These are phyloP conservation scores for Cryptococcus depauperatus DNA, from an alignment of 1,284 basidiomycete species.

Conservation along the genomic window DNA sequence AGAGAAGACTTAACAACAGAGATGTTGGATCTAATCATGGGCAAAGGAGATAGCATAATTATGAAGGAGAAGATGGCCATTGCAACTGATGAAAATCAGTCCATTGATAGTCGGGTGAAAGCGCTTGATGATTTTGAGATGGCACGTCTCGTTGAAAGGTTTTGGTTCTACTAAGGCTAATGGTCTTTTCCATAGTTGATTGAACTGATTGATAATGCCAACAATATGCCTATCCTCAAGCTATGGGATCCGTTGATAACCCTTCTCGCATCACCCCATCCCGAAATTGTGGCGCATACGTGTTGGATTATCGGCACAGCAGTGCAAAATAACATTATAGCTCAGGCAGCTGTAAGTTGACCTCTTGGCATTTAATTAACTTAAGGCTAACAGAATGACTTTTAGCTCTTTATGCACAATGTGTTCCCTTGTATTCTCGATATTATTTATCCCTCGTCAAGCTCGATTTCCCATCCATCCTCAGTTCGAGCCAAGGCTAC, in stretches of 20 bases:
- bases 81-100: constrained; percentile 57
- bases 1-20: constrained; percentile 47
- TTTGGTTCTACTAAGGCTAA: neutral
- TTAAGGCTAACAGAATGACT: neutral
- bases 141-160: constrained; percentile 49
- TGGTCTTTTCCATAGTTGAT: constrained; percentile 55
- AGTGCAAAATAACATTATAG: constrained; percentile 87
- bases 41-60: constrained; percentile 69
- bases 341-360: constrained; percentile 67
- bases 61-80: constrained; percentile 79
- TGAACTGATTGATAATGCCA: constrained; percentile 93
- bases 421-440: constrained; percentile 61
- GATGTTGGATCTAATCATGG: constrained; percentile 77
- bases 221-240: constrained; percentile 72
- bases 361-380: neutral
- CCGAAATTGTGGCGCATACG: constrained; percentile 61
- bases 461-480: constrained; percentile 25
- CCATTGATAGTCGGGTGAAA: constrained; percentile 60
- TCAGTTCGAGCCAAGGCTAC: constrained; percentile 70
- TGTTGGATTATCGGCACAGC: constrained; percentile 93
- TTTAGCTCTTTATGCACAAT: constrained; percentile 62
- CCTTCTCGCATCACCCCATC: constrained; percentile 56
- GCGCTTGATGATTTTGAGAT: constrained; percentile 94
- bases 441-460: constrained; percentile 52
- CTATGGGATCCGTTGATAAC: constrained; percentile 77